A percentile compares a stretch with the other conserved stretches of the same genome.
Evolutionary conservation across 257 asterid genomes (phyloP).

Genomic region (Anisodus tanguticus): DNA sequence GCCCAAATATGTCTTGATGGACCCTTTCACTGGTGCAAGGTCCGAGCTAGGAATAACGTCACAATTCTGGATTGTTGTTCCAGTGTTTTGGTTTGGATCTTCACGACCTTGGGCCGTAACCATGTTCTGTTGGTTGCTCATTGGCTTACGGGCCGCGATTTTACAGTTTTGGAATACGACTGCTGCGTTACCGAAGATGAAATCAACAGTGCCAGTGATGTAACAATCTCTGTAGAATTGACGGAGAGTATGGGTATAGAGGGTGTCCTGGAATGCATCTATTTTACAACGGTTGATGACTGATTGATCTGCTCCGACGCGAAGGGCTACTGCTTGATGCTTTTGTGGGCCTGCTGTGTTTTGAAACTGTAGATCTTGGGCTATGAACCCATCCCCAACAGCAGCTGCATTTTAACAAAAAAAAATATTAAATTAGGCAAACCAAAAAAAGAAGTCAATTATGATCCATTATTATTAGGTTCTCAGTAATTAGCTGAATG

Average conservation of each 20-base stretch:
- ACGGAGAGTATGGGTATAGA: slow-evolving; percentile 54
- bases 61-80: slow-evolving; percentile 51
- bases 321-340: slow-evolving; percentile 65
- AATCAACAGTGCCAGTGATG: slow-evolving; percentile 61
- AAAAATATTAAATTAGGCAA: neutral
- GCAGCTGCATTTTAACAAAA: slow-evolving; percentile 41
- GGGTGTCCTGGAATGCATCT: slow-evolving; percentile 57
- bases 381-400: slow-evolving; percentile 60
- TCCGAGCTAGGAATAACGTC: slow-evolving; percentile 30
- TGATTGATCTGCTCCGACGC: slow-evolving; percentile 53
- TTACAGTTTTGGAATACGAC: slow-evolving; percentile 52
- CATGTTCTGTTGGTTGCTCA: slow-evolving; percentile 45
- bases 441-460: too few relatives aligned
- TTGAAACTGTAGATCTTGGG: slow-evolving; percentile 54
- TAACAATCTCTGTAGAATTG: slow-evolving; percentile 62
- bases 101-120: slow-evolving; percentile 63
- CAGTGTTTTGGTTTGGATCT: slow-evolving; percentile 46
- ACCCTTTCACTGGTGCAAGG: slow-evolving; percentile 30
- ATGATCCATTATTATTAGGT: neutral
- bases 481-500: neutral
- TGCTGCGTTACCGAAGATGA: slow-evolving; percentile 60
- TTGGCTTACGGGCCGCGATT: slow-evolving; percentile 47
- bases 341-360: slow-evolving; percentile 63
- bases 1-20: slow-evolving; percentile 31
- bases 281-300: slow-evolving; percentile 52